Percentiles rank a stretch among this genome's conserved stretches.
These are phyloP conservation scores for Globisporangium parvum DNA, from an alignment of 352 stramenopile species.

Conservation along the genomic window DNA sequence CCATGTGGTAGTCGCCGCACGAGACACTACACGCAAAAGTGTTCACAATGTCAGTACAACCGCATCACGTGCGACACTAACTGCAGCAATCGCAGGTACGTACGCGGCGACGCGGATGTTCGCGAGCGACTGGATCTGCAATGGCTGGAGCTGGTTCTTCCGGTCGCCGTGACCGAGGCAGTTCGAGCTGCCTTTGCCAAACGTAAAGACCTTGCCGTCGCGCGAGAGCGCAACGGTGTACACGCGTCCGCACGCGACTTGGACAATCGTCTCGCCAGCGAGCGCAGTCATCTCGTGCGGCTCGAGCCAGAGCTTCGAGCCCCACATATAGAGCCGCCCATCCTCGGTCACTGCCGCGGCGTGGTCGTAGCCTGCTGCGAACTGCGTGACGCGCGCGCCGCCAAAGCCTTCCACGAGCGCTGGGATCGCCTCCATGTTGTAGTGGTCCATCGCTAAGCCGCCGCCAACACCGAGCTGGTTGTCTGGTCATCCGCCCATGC, in stretches of 20 bases:
- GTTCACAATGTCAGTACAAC: not conserved
- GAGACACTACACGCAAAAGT: constrained; percentile 37
- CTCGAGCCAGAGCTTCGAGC: constrained; percentile 90
- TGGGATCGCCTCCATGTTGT: constrained; percentile 93
- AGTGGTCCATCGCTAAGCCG: constrained; percentile 89
- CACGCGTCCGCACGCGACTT: constrained; percentile 77
- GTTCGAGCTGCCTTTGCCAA: constrained; percentile 84
- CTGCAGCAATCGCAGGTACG: constrained; percentile 1
- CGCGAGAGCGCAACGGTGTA: constrained; percentile 80
- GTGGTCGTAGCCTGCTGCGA: constrained; percentile 93
- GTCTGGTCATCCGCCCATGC: constrained; percentile 27
- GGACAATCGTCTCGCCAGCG: constrained; percentile 57
- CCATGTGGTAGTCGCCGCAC: constrained; percentile 86
- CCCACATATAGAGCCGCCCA: constrained; percentile 78
- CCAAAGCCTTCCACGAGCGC: constrained; percentile 74
- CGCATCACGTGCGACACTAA: not conserved
- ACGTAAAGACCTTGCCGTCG: constrained; percentile 80
- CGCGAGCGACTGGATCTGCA: constrained; percentile 59
- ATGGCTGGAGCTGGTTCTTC: constrained; percentile 86
- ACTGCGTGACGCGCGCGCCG: constrained; percentile 64
- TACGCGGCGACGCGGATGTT: constrained; percentile 62
- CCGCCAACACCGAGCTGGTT: constrained; percentile 88
- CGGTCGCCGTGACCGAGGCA: constrained; percentile 86
- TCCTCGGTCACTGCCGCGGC: constrained; percentile 78
- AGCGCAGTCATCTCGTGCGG: constrained; percentile 86